Percentiles rank a stretch among this genome's conserved stretches.
Evolutionary conservation across 306 rosid species (phyloP).

Genomic region (Trichosanthes truncata): DNA sequence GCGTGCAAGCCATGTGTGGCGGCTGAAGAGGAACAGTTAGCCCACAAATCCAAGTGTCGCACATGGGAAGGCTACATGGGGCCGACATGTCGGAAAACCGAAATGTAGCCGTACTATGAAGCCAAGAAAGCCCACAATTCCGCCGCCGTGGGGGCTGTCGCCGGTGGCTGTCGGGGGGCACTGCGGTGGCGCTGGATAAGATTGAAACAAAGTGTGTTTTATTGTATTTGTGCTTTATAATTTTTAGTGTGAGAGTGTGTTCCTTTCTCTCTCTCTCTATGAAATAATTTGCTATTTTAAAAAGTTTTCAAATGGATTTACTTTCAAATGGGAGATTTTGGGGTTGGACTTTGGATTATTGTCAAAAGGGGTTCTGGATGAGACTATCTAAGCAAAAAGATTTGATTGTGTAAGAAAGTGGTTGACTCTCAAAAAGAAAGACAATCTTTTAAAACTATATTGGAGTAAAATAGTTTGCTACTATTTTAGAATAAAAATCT

Average conservation of each 20-base stretch:
- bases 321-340: neutral
- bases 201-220: neutral
- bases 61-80: slow-evolving; percentile 39
- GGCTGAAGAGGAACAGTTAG: slow-evolving; percentile 36
- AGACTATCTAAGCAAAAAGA: neutral
- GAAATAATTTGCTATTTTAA: neutral
- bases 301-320: neutral
- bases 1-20: slow-evolving; percentile 37
- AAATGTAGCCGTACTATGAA: neutral
- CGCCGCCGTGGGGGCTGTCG: neutral
- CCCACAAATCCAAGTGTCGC: slow-evolving; percentile 30
- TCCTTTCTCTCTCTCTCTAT: neutral
- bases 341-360: neutral
- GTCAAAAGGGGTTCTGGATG: neutral
- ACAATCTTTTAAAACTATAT: neutral
- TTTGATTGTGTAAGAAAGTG: neutral
- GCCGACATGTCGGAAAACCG: slow-evolving; percentile 33
- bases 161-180: neutral
- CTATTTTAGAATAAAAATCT: neutral
- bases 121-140: neutral
- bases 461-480: neutral
- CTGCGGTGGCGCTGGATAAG: neutral
- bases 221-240: neutral
- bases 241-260: neutral
- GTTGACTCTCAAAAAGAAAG: neutral